Evolutionary conservation across 2,329 filamentous ascomycete species (phyloP).

Genomic region (Fusarium siculi): DNA sequence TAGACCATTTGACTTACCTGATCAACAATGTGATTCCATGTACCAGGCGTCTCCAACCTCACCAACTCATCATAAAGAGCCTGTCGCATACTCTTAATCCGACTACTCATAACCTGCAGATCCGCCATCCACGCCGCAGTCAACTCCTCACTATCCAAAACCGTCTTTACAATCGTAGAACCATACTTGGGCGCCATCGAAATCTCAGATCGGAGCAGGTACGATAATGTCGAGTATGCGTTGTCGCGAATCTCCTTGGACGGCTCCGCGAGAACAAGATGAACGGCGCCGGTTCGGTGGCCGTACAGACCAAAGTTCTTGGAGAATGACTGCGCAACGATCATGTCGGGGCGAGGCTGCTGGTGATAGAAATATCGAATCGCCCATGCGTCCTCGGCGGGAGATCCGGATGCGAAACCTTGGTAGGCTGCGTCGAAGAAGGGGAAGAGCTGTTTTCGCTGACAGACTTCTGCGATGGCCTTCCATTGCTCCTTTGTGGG

Average conservation of each 20-base stretch:
- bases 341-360: conserved; percentile 76
- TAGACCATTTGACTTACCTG: conserved; percentile 48
- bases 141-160: conserved; percentile 82
- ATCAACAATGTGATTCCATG: conserved; percentile 95
- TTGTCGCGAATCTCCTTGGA: conserved; percentile 65
- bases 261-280: conserved; percentile 89
- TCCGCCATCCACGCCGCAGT: conserved; percentile 94
- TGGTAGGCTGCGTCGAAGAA: conserved; percentile 99
- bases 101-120: conserved; percentile 89
- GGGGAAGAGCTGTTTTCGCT: conserved; percentile 84
- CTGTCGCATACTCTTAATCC: conserved; percentile 90
- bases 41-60: conserved; percentile 83
- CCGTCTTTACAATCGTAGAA: conserved; percentile 83
- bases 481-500: conserved; percentile 94
- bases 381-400: conserved; percentile 84
- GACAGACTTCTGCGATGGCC: conserved; percentile 81
- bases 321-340: conserved; percentile 91
- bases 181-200: conserved; percentile 95
- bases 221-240: conserved; percentile 23
- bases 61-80: conserved; percentile 84
- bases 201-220: conserved; percentile 95
- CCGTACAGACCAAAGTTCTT: conserved; percentile 99
- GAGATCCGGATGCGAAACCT: conserved; percentile 92
- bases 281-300: conserved; percentile 93
- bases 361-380: conserved; percentile 84